Evolutionary conservation across 83 land plant species (phyloP).

Genomic region (Picea abies): DNA sequence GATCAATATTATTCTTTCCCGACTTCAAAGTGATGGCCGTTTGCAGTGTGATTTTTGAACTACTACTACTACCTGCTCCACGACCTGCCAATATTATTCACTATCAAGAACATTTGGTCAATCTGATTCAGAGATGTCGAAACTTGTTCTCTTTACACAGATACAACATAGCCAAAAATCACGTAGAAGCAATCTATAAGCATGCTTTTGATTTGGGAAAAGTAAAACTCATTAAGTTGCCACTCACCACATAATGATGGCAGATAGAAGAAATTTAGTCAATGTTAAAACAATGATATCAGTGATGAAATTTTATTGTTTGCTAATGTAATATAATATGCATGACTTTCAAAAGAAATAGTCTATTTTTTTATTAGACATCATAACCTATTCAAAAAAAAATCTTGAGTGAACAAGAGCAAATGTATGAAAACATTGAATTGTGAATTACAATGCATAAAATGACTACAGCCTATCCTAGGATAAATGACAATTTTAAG

Average conservation of each 20-base stretch:
- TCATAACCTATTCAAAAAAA: not conserved
- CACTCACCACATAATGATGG: not conserved
- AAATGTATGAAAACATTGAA: not conserved
- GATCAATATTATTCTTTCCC: constrained; percentile 64
- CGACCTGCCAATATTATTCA: constrained; percentile 35
- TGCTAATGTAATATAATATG: no score
- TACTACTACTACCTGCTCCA: constrained; percentile 32
- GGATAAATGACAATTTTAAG: not conserved
- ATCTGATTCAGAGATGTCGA: not conserved
- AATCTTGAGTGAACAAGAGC: not conserved
- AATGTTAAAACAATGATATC: not conserved
- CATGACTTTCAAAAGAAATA: no score
- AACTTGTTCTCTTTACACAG: not conserved
- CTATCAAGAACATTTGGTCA: not conserved
- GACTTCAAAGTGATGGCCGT: constrained; percentile 37
- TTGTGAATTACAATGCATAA: not conserved
- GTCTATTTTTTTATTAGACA: not conserved
- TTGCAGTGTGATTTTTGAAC: constrained; percentile 40
- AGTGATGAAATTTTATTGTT: not conserved
- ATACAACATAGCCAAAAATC: not conserved
- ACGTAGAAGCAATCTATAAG: not conserved
- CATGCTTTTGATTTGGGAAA: not conserved
- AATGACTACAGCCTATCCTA: not conserved
- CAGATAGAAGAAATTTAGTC: no score
- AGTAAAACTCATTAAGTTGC: not conserved